Base-by-base conservation (phyloP, 2,329 filamentous ascomycete genomes). In the Colletotrichum somersetense region DNA sequence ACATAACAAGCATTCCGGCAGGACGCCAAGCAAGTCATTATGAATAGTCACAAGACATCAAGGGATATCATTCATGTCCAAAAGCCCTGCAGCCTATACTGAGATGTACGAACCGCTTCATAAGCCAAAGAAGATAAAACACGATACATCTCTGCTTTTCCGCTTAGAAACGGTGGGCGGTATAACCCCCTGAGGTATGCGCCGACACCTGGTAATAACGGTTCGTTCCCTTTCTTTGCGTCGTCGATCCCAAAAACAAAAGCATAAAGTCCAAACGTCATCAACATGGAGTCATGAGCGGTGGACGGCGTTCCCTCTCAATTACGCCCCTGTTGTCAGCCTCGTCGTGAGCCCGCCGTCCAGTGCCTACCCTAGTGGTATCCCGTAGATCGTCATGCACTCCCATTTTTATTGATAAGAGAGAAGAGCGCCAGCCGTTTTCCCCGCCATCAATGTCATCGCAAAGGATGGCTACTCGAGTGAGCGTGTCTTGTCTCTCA, bases 341-440 rank as follows among this genome's bases (percentile, higher is more conserved):
- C 35, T 40, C 26, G 55, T 57, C 16, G 20, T 35, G 4, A 38
- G 58, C 44, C 59, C 30, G 58, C 59, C 66, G 66, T 55, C 55
- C 59, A 55, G 26, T 48, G 33, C 38, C 55, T 55, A 44, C 20
- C 38, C 66, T 55, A 44, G 23, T 61, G 69, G 69, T 69, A 64
- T 69, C 65, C 59, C 30, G 69, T 40, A 56, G 55, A 69, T 69
- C 69, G 64, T 72, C 52, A 63, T 61, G 59, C 69, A 56, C 66
- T 69, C 35, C 53, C 30, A 11, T 52, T 46, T 35, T 44, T 38
- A n/a, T 23, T 42, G n/a, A 40, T 26, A 33, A 11, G 38, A 62
- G 63, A 62, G 59, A 57, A 42, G 61, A n/a, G 11, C 44, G n/a
- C 20, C 44, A 18, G 20, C 12, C 26, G 12, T 42, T 35, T 30